Evolutionary conservation across 768 basidiomycete genomes (phyloP).

Genomic region (Rhodosporidiobolus odoratus): DNA sequence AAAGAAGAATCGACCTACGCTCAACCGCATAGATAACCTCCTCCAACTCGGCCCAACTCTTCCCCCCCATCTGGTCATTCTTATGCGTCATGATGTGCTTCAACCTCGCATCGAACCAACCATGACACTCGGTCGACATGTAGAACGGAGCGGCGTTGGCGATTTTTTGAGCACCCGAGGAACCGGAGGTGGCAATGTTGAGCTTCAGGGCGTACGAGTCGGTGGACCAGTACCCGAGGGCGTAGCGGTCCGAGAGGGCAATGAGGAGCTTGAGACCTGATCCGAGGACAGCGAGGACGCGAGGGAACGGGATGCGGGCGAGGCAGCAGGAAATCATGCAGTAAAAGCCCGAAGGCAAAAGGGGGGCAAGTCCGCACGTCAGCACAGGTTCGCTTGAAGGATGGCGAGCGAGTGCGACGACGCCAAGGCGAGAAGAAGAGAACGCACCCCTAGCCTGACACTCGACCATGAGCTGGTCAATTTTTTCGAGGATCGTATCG

Average conservation of each 20-base stretch:
- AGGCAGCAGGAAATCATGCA: not conserved
- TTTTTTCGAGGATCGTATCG: constrained; percentile 42
- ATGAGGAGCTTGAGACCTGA: constrained; percentile 42
- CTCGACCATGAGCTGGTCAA: constrained; percentile 44
- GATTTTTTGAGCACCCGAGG: constrained; percentile 37
- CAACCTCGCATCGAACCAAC: constrained; percentile 39
- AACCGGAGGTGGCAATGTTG: constrained; percentile 29
- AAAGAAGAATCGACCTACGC: constrained; percentile 4
- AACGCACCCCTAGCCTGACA: constrained; percentile 23
- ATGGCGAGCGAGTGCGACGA: no score
- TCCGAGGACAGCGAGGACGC: not conserved
- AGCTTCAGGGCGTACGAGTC: constrained; percentile 42
- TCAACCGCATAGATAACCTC: constrained; percentile 40
- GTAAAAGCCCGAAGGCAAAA: not conserved
- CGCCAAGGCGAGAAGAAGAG: not conserved
- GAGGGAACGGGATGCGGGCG: no score
- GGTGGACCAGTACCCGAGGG: constrained; percentile 44
- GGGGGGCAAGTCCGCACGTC: not conserved
- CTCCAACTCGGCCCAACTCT: constrained; percentile 41
- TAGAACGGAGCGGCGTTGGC: constrained; percentile 41
- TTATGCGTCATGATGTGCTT: constrained; percentile 40
- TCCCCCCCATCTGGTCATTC: constrained; percentile 37
- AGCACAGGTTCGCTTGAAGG: no score
- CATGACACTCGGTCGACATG: constrained; percentile 26
- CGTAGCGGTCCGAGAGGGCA: constrained; percentile 43